Base-by-base conservation (phyloP, 257 asterid genomes). In the Penstemon newberryi region DNA sequence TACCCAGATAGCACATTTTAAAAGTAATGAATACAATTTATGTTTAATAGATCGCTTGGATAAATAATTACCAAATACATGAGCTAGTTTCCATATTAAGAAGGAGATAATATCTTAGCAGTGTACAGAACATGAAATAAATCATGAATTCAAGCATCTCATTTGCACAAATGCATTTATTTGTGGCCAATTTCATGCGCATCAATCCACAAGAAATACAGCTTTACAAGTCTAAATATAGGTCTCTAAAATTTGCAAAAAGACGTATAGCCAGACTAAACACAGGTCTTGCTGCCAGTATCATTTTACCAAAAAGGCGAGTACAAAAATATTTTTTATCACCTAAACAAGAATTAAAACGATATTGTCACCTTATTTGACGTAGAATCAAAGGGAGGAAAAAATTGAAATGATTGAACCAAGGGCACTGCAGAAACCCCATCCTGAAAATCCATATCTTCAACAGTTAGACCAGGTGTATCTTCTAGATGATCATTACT, bases 341-440 rank as follows among this genome's bases (percentile, higher is more conserved):
- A 43, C 7, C 6, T 13, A 38, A 12, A 67, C 43, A 44, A 52
- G n/a, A 61, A 57, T 50, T 11, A 63, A 52, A 47, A 65, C 62
- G 43, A 42, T 44, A 5, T 65, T 11, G 46, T 72, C 70, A 87
- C 95, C 95, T 83, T 83, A 72, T 76, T 63, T 55, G 87, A 74
- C 37, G 74, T 66, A 39, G 87, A 76, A 80, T 77, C 83, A 62
- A 81, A 78, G 60, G 87, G 51, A 41, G 92, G 90, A 64, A 82
- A 85, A 79, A 75, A 80, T 66, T 77, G 76, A 60, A 85, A 76
- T 49, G 95, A 63, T 67, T 78, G 90, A 66, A 70, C 59, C 79
- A 83, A 64, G n/a, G 90, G 86, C 76, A 72, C 78, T 7, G 89
- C 72, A 45, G 90, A 81, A 73, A 74, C 84, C 53, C 70, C 85